Base-by-base conservation (phyloP, 1,139 yeast species). In the Taphrina flavorubra region DNA sequence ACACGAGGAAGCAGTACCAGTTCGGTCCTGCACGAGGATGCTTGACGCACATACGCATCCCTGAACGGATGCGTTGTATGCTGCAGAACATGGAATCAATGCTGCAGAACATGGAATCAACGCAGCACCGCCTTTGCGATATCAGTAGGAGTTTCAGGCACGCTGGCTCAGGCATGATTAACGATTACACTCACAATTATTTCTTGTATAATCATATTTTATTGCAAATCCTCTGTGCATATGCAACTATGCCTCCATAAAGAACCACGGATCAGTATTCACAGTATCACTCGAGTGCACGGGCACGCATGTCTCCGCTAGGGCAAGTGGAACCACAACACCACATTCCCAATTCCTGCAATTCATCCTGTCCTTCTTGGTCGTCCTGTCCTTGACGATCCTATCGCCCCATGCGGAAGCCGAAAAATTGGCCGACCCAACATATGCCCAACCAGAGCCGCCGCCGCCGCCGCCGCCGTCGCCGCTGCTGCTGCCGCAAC, bases 401-500 rank as follows among this genome's bases (percentile, higher is more conserved):
- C 37, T 37, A 51, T 72, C 70, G 6, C 74, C 74, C 74, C 75
- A 73, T 10, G 75, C 75, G n/a, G 74, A 72, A 16, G 71, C 71
- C 3, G 74, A 72, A 68, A 73, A 65, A 59, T 73, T 73, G 11
- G 74, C 74, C 31, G 75, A 73, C 14, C 75, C 75, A 13, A 73
- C 69, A 58, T 73, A 73, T 40, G 61, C 61, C 70, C 72, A n/a
- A 2, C 64, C 62, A 16, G 37, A 16, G n/a, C n/a, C n/a, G n/a
- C n/a, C n/a, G n/a, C n/a, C n/a, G n/a, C n/a, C n/a, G n/a, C n/a
- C n/a, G n/a, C n/a, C n/a, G n/a, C n/a, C n/a, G n/a, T n/a, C n/a
- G n/a, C n/a, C n/a, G n/a, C n/a, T n/a, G n/a, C n/a, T n/a, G 2
- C 4, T 4, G 31, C 31, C 31, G 31, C 31, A 25, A 8, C 8